These are phyloP conservation scores for Aschersonia sp. DNA, from an alignment of 2,329 filamentous ascomycete species.

Conservation along the genomic window DNA sequence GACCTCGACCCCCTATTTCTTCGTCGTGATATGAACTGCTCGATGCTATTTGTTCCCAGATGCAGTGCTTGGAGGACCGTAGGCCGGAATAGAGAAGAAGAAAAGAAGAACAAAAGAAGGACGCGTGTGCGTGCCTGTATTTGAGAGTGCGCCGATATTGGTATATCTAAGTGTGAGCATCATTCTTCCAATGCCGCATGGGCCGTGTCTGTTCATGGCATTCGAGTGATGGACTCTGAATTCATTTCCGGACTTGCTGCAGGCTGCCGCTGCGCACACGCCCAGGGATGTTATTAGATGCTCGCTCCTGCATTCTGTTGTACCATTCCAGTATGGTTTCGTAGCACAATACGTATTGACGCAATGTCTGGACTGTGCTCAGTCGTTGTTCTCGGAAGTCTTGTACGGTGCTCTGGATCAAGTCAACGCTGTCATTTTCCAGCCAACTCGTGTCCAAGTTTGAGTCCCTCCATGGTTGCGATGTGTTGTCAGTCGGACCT, in stretches of 20 bases:
- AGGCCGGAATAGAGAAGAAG: no score
- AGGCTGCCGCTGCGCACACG: conserved; percentile 18
- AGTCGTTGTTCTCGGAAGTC: conserved; percentile 79
- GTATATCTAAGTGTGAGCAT: no score
- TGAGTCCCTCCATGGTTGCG: conserved; percentile 1
- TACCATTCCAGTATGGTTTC: conserved; percentile 90
- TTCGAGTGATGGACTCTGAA: neutral
- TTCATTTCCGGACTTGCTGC: conserved; percentile 8
- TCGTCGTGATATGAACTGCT: no score
- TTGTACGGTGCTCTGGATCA: conserved; percentile 77
- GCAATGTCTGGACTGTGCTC: conserved; percentile 91
- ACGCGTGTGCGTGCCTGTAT: no score
- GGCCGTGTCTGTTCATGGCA: no score
- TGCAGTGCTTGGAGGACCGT: no score
- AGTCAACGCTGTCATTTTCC: conserved; percentile 54
- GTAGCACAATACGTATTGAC: conserved; percentile 92
- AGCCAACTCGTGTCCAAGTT: conserved; percentile 47
- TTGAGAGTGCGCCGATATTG: no score
- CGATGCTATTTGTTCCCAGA: no score
- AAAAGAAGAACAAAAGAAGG: no score
- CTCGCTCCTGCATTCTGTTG: conserved; percentile 27
- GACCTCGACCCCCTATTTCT: no score
- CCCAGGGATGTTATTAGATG: conserved; percentile 6
- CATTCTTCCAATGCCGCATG: no score
- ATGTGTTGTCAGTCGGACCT: conserved; percentile 5